Conservation (phyloP, 148 eudicot species). For the Camellia japonica region DNA sequence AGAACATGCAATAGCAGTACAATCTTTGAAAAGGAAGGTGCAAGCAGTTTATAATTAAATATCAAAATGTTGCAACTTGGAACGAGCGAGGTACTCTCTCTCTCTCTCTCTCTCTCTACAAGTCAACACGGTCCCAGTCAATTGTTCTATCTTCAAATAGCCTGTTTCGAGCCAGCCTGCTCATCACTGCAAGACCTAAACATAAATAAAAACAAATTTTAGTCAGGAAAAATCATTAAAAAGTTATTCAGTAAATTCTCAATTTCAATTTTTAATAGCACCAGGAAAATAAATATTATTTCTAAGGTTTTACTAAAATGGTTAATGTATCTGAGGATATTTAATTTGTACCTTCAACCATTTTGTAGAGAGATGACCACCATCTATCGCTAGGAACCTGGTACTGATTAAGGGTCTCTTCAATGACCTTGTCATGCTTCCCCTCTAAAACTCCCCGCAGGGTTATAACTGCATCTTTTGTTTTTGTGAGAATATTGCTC, state of each 20-base stretch:
- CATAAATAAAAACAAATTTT: neutral
- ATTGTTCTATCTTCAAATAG: conserved; percentile 52
- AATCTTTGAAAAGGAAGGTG: neutral
- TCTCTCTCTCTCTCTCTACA: conserved; percentile 6
- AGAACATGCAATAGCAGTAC: neutral
- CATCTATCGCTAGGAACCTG: conserved; percentile 69
- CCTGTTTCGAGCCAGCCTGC: conserved; percentile 62
- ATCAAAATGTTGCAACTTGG: neutral
- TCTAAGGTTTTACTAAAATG: too few species aligned
- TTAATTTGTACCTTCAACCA: conserved; percentile 65
- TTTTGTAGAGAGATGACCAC: conserved; percentile 90
- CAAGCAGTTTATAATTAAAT: neutral
- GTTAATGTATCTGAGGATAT: neutral
- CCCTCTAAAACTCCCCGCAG: conserved; percentile 79
- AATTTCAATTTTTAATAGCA: neutral
- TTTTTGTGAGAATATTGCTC: conserved; percentile 54
- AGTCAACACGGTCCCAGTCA: conserved; percentile 60
- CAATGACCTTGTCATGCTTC: conserved; percentile 63
- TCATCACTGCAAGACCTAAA: conserved; percentile 72
- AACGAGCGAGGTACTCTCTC: neutral
- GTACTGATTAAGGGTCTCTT: conserved; percentile 57
- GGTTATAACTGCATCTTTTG: conserved; percentile 77
- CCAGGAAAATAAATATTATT: neutral
- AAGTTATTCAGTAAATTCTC: neutral
- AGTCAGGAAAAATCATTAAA: conserved; percentile 2